These are phyloP conservation scores for Podospora pseudoanserina DNA, from an alignment of 495 filamentous ascomycete species.

Conservation along the genomic window DNA sequence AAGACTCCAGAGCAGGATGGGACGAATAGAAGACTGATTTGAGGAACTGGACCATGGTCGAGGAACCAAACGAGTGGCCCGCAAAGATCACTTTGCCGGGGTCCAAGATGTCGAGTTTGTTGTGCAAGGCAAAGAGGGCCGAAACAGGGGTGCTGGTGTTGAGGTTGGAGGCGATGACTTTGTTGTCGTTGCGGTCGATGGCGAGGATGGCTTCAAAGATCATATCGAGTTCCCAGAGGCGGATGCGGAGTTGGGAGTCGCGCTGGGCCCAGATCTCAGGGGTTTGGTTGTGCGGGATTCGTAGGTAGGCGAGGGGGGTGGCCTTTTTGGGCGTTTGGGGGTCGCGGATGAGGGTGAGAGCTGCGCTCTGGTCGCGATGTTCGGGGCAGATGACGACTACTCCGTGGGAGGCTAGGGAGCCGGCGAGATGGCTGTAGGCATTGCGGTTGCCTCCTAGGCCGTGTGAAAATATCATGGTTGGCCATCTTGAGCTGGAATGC, in stretches of 20 bases:
- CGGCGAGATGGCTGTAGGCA: constrained; percentile 67
- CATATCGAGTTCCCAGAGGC: constrained; percentile 67
- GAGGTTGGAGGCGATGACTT: constrained; percentile 38
- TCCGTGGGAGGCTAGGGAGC: constrained; percentile 69
- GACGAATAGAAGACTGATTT: constrained; percentile 63
- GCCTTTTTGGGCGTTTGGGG: constrained; percentile 35
- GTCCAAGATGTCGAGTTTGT: constrained; percentile 57
- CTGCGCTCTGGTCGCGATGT: constrained; percentile 69
- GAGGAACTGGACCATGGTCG: constrained; percentile 66
- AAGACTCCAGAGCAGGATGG: constrained; percentile 22
- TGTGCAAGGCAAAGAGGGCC: constrained; percentile 50
- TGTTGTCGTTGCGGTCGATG: constrained; percentile 52
- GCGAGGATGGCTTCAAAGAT: constrained; percentile 58
- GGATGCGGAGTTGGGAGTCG: constrained; percentile 64
- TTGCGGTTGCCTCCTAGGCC: constrained; percentile 72
- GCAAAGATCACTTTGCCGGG: constrained; percentile 67
- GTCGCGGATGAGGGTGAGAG: constrained; percentile 59
- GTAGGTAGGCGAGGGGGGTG: constrained; percentile 42
- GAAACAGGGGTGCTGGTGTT: constrained; percentile 40
- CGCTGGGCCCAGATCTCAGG: constrained; percentile 56
- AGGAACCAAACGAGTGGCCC: constrained; percentile 74
- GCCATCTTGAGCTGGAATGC: constrained; percentile 53
- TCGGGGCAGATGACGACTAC: constrained; percentile 72
- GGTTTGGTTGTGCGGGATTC: constrained; percentile 51
- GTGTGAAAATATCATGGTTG: constrained; percentile 77